These are phyloP conservation scores for Cutaneotrichosporon daszewskae DNA, from an alignment of 1,284 basidiomycete species.

Conservation along the genomic window DNA sequence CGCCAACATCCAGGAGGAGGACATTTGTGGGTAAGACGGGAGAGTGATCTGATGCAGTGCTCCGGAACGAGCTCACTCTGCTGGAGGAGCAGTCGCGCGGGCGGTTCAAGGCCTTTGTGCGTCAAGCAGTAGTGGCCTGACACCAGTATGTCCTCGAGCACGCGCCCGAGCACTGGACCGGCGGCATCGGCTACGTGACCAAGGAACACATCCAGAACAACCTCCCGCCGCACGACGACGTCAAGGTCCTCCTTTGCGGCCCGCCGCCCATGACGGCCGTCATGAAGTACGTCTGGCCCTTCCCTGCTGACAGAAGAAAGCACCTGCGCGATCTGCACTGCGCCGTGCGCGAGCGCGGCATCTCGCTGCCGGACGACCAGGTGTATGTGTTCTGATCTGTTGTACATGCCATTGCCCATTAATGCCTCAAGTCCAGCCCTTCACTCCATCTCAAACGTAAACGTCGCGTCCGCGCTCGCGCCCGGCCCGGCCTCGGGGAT, in stretches of 20 bases:
- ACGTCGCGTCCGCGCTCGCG: too few species aligned
- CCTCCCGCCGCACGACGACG: conserved; percentile 50
- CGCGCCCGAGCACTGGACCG: conserved; percentile 77
- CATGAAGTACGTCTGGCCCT: too few species aligned
- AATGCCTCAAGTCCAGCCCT: too few species aligned
- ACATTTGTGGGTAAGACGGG: conserved; percentile 55
- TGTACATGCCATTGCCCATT: too few species aligned
- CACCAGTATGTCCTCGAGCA: conserved; percentile 74
- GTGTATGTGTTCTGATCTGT: too few species aligned
- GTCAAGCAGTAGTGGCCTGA: conserved; percentile 11
- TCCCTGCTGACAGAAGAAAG: too few species aligned
- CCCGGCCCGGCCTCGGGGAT: too few species aligned
- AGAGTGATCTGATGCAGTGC: conserved; percentile 48
- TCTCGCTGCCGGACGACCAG: too few species aligned
- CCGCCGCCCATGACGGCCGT: conserved; percentile 95
- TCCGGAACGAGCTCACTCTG: conserved; percentile 73
- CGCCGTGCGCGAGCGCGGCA: too few species aligned
- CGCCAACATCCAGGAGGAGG: conserved; percentile 86
- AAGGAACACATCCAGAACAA: conserved; percentile 86
- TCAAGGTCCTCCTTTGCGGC: conserved; percentile 80
- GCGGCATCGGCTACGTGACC: conserved; percentile 85
- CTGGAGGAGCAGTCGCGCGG: conserved; percentile 55
- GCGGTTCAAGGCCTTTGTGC: conserved; percentile 69
- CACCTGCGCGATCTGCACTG: too few species aligned
- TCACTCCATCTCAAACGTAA: too few species aligned